These are phyloP conservation scores for Boletus pseudo-olivaceus DNA, from an alignment of 768 basidiomycete genomes.

Conservation along the genomic window DNA sequence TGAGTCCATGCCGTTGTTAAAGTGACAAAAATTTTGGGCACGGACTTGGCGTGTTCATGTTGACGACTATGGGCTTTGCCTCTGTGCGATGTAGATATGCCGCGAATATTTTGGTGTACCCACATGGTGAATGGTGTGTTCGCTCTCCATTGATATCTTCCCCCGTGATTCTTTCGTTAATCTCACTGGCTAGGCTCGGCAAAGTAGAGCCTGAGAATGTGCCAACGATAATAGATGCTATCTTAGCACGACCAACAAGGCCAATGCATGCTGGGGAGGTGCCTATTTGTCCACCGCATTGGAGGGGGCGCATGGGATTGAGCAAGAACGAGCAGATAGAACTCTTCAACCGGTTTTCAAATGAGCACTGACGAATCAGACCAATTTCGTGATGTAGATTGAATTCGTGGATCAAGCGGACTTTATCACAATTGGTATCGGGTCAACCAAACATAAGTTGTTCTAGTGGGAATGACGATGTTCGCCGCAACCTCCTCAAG, in stretches of 20 bases:
- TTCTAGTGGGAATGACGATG: no score
- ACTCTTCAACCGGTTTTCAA: slow-evolving; percentile 10
- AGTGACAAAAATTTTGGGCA: not conserved
- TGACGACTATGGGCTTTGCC: not conserved
- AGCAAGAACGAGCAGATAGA: slow-evolving; percentile 24
- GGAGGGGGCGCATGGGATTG: slow-evolving; percentile 73
- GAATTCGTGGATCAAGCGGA: no score
- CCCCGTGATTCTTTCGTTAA: not conserved
- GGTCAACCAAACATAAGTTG: no score
- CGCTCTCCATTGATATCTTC: not conserved
- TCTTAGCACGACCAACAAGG: slow-evolving; percentile 32
- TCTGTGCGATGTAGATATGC: slow-evolving; percentile 47
- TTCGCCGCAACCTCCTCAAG: no score
- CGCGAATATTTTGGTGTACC: slow-evolving; percentile 65
- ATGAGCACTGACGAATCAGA: not conserved
- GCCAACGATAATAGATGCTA: slow-evolving; percentile 46
- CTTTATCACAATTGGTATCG: no score
- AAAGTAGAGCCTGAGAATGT: slow-evolving; percentile 55
- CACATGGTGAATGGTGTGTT: slow-evolving; percentile 68
- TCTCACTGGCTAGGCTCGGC: slow-evolving; percentile 51
- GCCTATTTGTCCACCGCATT: slow-evolving; percentile 46
- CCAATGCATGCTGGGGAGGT: slow-evolving; percentile 29
- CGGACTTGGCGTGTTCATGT: not conserved
- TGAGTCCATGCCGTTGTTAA: slow-evolving; percentile 33
- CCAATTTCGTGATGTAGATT: not conserved